phyloP scores from a whole-genome alignment of 768 basidiomycete genomes.

The Rhizopogon rudus region DNA sequence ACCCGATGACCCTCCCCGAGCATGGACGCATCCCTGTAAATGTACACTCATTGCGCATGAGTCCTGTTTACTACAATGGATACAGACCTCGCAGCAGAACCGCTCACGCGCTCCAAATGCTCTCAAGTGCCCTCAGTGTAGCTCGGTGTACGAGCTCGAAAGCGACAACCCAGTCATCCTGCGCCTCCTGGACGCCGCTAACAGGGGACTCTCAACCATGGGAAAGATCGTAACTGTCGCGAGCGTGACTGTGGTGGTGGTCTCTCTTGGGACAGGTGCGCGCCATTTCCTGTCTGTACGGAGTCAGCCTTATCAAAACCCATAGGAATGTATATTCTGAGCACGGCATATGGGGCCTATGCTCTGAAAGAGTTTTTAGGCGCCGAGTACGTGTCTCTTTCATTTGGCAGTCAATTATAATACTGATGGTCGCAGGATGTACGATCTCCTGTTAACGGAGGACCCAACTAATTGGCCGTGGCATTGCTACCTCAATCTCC shows the following conservation, averaged over 20 bases:
- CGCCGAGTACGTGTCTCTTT: conserved; percentile 41
- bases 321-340: conserved; percentile 41
- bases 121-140: conserved; percentile 78
- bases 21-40: conserved; percentile 77
- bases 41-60: conserved; percentile 82
- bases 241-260: conserved; percentile 43
- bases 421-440: conserved; percentile 40
- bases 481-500: conserved; percentile 72
- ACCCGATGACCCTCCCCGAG: conserved; percentile 42
- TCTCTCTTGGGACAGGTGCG: conserved; percentile 60
- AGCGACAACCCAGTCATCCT: conserved; percentile 57
- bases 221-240: conserved; percentile 51
- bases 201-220: conserved; percentile 42
- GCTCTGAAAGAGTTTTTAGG: conserved; percentile 69
- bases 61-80: conserved; percentile 75
- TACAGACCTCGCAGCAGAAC: conserved; percentile 61
- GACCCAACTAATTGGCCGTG: conserved; percentile 73
- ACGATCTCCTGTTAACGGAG: conserved; percentile 56
- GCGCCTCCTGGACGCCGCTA: conserved; percentile 44
- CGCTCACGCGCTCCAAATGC: conserved; percentile 52
- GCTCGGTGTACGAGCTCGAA: conserved; percentile 58
- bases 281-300: conserved; percentile 5
- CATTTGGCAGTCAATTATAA: not conserved
- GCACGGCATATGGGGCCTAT: conserved; percentile 68
- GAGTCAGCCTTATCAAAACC: conserved; percentile 26